phyloP scores from a whole-genome alignment of 305 asterid genomes.

The Fraxinus angustifolia region DNA sequence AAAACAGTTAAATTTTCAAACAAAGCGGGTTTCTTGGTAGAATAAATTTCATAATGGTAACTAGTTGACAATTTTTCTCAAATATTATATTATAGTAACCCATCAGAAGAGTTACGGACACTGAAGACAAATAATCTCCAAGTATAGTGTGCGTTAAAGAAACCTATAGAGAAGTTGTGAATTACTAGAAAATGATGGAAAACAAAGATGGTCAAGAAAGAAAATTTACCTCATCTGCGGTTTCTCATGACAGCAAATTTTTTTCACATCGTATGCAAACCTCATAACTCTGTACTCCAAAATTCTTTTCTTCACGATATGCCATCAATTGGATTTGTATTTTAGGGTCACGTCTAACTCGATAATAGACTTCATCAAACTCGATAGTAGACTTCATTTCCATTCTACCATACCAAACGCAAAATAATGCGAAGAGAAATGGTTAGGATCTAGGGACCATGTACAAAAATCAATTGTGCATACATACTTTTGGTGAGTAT shows the following conservation, averaged over 20 bases:
- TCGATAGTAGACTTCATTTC: too few species aligned
- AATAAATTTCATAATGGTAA: too few species aligned
- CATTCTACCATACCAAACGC: too few species aligned
- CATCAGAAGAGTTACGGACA: not conserved
- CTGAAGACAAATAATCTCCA: not conserved
- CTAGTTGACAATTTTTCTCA: too few species aligned
- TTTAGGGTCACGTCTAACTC: not conserved
- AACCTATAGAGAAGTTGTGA: not conserved
- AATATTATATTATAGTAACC: too few species aligned
- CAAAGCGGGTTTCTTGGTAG: too few species aligned
- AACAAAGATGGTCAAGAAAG: not conserved
- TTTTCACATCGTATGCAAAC: not conserved
- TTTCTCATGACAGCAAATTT: not conserved
- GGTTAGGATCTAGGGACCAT: too few species aligned
- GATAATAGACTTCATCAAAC: too few species aligned
- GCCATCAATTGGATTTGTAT: not conserved
- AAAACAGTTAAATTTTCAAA: too few species aligned
- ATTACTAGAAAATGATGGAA: not conserved
- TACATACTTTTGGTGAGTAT: too few species aligned
- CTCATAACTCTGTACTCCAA: not conserved
- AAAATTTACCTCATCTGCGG: slow-evolving; percentile 5
- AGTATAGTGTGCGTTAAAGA: not conserved
- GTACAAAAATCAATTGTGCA: too few species aligned
- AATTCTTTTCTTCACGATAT: not conserved
- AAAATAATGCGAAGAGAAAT: too few species aligned